Evolutionary conservation across 176 grass and related monocot genomes (phyloP), one percentile per base, ranked within the genome.

Genomic region (Hsuehochloa calcarea): DNA sequence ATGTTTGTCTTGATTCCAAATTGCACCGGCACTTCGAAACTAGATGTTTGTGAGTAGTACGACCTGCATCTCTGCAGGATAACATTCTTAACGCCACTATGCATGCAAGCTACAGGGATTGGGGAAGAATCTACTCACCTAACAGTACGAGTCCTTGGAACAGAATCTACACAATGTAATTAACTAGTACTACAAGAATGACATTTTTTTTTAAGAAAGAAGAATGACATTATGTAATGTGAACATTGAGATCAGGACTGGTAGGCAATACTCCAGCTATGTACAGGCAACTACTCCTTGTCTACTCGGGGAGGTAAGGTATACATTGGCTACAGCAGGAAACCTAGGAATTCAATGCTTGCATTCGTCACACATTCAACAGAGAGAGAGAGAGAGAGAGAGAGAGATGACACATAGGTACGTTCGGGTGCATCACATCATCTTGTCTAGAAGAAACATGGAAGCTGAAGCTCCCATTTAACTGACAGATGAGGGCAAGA

Each of bases 1-100:
- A 87, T 22, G 64, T 83, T 87, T 87, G 74, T 87, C 84, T 74
- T 87, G 73, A 66, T 87, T 86, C 73, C 84, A 78, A 86, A 86
- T 90, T 90, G 84, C 73, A 86, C 43, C 72, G 54, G n/a, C 65
- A 40, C 74, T 43, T 49, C 59, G 67, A 65, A 58, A 82, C 64
- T 65, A 55, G n/a, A 22, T 41, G 20, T 29, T 72, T 78, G 68
- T 66, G 74, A 60, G 26, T 49, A 23, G n/a, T 60, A 82, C 54
- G 70, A 20, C n/a, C 72, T 65, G 77, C 51, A 76, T 75, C 23
- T 22, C 35, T 64, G 29, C 14, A 77, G 26, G 78, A 86, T 82
- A 90, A 26, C 45, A 68, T 90, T 86, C 44, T 90, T 71, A 63
- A n/a, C n/a, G n/a, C n/a, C n/a, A n/a, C n/a, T n/a, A n/a, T n/a